Evolutionary conservation across 768 basidiomycete genomes (phyloP).

Genomic region (Pholiota molesta): DNA sequence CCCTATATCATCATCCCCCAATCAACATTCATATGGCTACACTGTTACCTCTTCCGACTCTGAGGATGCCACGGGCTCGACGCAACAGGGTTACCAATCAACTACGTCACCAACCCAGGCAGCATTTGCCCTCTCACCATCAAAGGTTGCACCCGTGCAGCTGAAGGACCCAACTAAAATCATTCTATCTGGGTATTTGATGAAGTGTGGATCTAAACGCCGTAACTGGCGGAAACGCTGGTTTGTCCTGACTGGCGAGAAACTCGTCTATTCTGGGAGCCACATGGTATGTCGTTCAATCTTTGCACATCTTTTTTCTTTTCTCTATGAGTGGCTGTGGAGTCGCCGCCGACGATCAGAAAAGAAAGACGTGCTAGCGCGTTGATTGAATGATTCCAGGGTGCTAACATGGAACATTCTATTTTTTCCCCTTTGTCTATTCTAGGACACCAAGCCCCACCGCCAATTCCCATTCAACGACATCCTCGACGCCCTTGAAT

Average conservation of each 20-base stretch:
- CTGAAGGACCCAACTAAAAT: conserved; percentile 72
- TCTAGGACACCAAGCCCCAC: conserved; percentile 87
- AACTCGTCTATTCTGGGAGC: conserved; percentile 84
- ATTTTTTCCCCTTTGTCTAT: conserved; percentile 7
- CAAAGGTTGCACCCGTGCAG: conserved; percentile 33
- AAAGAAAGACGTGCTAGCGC: background rate
- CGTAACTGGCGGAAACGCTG: conserved; percentile 96
- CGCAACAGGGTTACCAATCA: conserved; percentile 40
- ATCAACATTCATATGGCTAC: conserved; percentile 43
- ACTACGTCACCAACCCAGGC: conserved; percentile 48
- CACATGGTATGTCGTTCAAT: conserved; percentile 81
- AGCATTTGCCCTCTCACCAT: conserved; percentile 45
- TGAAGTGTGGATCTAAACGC: conserved; percentile 94
- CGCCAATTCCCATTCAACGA: conserved; percentile 82
- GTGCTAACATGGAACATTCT: background rate
- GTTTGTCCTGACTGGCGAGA: conserved; percentile 92
- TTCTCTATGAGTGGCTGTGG: background rate
- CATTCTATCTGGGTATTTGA: conserved; percentile 88
- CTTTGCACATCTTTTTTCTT: conserved; percentile 12
- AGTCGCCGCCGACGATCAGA: background rate
- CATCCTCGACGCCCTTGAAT: conserved; percentile 92
- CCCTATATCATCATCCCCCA: conserved; percentile 48
- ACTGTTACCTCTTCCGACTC: conserved; percentile 78
- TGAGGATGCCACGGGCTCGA: conserved; percentile 62
- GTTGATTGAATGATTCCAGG: background rate